phyloP scores from a whole-genome alignment of 352 stramenopile species.

The Phytopythium delawarense region DNA sequence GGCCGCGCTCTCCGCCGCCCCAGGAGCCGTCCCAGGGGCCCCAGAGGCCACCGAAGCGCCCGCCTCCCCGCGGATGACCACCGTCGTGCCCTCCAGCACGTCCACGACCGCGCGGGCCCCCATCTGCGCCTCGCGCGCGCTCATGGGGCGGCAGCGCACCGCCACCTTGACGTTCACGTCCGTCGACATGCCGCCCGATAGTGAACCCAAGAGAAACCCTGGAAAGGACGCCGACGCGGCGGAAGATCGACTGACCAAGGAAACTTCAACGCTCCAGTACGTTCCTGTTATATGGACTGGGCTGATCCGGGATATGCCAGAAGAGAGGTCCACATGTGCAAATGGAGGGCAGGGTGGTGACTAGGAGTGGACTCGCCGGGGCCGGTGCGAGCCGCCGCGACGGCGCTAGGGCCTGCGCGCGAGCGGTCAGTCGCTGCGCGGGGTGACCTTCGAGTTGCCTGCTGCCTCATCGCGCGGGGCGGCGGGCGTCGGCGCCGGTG shows the following conservation, averaged over 20 bases:
- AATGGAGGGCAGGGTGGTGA: background rate
- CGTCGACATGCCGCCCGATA: slow-evolving; percentile 34
- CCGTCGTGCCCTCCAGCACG: slow-evolving; percentile 49
- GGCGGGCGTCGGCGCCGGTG: background rate
- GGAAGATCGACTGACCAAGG: background rate
- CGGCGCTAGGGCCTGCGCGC: background rate
- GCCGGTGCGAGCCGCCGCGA: background rate
- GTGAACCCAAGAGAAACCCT: background rate
- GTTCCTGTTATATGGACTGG: background rate
- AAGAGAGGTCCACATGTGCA: background rate
- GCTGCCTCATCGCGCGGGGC: slow-evolving; percentile 7
- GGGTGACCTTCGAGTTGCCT: slow-evolving; percentile 33
- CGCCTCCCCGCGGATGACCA: slow-evolving; percentile 41
- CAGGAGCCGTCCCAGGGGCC: slow-evolving; percentile 1
- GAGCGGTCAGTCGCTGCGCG: slow-evolving; percentile 18
- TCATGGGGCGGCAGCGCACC: slow-evolving; percentile 87
- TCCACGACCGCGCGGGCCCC: slow-evolving; percentile 46
- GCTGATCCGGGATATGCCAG: background rate
- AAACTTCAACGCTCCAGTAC: slow-evolving; percentile 1
- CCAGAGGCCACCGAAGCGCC: slow-evolving; percentile 9
- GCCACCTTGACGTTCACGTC: slow-evolving; percentile 90
- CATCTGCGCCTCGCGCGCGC: slow-evolving; percentile 65
- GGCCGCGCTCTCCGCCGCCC: background rate
- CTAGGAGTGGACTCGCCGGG: background rate
- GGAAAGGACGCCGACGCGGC: background rate